Evolutionary conservation across 2,329 filamentous ascomycete species (phyloP).

Genomic region (Pezicula radicicola): DNA sequence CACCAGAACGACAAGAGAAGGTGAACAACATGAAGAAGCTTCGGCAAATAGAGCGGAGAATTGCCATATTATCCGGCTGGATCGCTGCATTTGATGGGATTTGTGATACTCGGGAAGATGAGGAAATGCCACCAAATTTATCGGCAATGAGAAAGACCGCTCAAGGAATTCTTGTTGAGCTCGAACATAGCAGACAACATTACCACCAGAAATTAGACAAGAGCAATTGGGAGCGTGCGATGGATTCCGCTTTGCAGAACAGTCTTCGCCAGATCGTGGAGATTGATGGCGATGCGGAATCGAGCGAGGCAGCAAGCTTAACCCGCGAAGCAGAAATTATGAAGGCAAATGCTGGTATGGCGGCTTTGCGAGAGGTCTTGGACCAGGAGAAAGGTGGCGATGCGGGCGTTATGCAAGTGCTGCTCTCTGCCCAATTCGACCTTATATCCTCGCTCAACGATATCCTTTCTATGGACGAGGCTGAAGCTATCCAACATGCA

Average conservation of each 20-base stretch:
- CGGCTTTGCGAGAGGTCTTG: slow-evolving; percentile 71
- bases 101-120: slow-evolving; percentile 68
- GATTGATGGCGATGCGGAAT: slow-evolving; percentile 63
- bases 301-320: slow-evolving; percentile 67
- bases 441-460: slow-evolving; percentile 80
- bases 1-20: slow-evolving; percentile 74
- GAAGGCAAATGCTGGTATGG: slow-evolving; percentile 77
- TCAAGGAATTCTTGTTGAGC: slow-evolving; percentile 80
- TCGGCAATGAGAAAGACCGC: slow-evolving; percentile 81
- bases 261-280: slow-evolving; percentile 75
- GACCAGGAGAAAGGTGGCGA: slow-evolving; percentile 85
- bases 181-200: slow-evolving; percentile 88
- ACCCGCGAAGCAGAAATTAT: slow-evolving; percentile 82
- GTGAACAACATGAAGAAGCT: slow-evolving; percentile 77
- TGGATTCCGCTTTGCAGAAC: slow-evolving; percentile 86
- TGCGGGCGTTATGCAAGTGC: slow-evolving; percentile 72
- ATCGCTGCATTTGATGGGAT: slow-evolving; percentile 86
- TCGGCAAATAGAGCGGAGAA: slow-evolving; percentile 78
- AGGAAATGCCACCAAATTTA: slow-evolving; percentile 68
- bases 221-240: slow-evolving; percentile 79
- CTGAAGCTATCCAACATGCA: slow-evolving; percentile 77
- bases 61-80: slow-evolving; percentile 85
- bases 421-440: slow-evolving; percentile 89
- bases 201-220: slow-evolving; percentile 81
- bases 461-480: slow-evolving; percentile 78